Evolutionary conservation across 352 stramenopile species (phyloP).

Genomic region (Sclerospora graminicola): DNA sequence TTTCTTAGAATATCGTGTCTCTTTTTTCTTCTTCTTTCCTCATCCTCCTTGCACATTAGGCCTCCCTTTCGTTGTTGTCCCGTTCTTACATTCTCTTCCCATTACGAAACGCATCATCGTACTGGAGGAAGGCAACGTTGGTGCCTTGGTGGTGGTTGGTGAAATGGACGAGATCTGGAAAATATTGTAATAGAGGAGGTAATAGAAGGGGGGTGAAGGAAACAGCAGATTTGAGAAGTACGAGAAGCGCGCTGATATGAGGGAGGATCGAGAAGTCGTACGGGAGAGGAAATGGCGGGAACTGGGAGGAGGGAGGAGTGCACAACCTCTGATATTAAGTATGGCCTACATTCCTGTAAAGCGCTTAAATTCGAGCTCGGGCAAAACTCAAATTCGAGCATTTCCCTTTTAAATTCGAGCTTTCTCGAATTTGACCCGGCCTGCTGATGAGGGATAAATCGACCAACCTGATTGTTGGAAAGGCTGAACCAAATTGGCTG

Average conservation of each 20-base stretch:
- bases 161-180: neutral
- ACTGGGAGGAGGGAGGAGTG: neutral
- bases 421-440: neutral
- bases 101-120: neutral
- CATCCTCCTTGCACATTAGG: neutral
- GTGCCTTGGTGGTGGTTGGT: neutral
- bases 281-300: neutral
- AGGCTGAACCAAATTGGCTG: too few species aligned
- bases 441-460: too few species aligned
- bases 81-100: neutral
- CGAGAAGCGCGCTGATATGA: neutral
- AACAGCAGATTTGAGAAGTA: neutral
- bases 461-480: too few species aligned
- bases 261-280: neutral
- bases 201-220: neutral
- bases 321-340: neutral
- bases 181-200: neutral
- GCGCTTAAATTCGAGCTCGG: neutral
- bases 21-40: neutral
- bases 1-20: neutral
- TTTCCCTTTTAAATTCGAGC: neutral
- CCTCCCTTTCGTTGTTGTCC: neutral
- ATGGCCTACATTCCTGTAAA: neutral
- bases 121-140: neutral
- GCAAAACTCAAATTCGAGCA: neutral